Base-by-base conservation (phyloP, 768 basidiomycete species). In the Artomyces pyxidatus region DNA sequence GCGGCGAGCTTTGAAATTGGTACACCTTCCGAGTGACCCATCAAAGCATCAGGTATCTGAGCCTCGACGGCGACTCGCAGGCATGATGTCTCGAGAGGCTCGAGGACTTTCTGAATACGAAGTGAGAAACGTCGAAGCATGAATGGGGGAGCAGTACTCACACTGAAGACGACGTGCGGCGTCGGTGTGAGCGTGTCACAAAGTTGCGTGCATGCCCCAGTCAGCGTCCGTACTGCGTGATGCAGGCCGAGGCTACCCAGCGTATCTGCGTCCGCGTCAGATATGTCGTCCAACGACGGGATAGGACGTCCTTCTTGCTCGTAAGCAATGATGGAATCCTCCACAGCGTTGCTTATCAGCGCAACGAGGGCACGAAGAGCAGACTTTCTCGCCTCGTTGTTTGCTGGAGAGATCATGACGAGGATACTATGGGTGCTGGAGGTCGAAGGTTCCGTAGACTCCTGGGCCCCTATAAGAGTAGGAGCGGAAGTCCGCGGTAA, bases 31-130 rank as follows among this genome's bases (percentile, higher is more conserved):
- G 69, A 66, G 19, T 60, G 55, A n/a, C 62, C 60, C 6, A 59
- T 47, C 19, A 76, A 63, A n/a, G 63, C 57, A 50, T 74, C 72
- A 0, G 74, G 59, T 26, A 74, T 61, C 40, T 65, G 64, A 32
- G 66, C 65, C 10, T 63, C 56, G 16, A 61, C 42, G 3, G 59
- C 69, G 11, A 71, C 66, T 14, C 61, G 62, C 21, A 73, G 45
- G 38, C 65, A 68, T 5, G 65, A 62, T 17, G 28, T 19, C 43
- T 28, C 28, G 6, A n/a, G 41, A 17, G 12, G 51, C 45, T 17
- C 40, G 16, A 19, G 4, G 17, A 48, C 55, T 48, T 19, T 32
- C 21, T 27, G 14, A 11, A 19, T 25, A 7, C 0, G 5, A 6
- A 19, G n/a, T 2, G 4, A 12, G 6, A 7, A 35, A 8, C n/a